Conservation (phyloP, 2,329 filamentous ascomycete genomes). For the Pseudogymnoascus destructans region DNA sequence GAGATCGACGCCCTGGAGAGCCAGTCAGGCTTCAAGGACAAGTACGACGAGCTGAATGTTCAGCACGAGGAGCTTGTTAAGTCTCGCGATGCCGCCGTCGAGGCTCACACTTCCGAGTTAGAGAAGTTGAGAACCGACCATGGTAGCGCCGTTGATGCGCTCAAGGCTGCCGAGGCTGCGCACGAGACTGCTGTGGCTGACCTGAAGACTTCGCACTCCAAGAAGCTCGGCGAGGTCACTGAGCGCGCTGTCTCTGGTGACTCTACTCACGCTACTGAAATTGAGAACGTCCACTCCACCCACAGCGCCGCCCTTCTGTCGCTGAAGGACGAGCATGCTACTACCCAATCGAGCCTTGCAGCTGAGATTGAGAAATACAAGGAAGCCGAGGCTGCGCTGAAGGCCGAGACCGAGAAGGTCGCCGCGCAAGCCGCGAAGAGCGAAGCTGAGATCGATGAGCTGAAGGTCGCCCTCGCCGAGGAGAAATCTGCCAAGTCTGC, state of each 20-base stretch:
- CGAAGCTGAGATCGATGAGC: conserved; percentile 20
- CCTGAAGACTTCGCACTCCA: conserved; percentile 42
- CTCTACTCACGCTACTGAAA: conserved; percentile 33
- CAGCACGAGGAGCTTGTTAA: conserved; percentile 38
- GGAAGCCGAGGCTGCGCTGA: conserved; percentile 28
- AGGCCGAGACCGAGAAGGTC: conserved; percentile 34
- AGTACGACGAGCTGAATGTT: conserved; percentile 46
- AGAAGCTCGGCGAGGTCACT: conserved; percentile 45
- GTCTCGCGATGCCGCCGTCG: conserved; percentile 21
- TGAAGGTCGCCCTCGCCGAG: conserved; percentile 25
- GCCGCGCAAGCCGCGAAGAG: conserved; percentile 26
- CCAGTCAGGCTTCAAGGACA: conserved; percentile 50
- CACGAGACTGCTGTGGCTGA: conserved; percentile 42
- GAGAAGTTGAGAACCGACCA: conserved; percentile 18
- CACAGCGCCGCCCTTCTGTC: conserved; percentile 32
- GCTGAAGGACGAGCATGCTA: conserved; percentile 33
- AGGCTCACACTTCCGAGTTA: conserved; percentile 18
- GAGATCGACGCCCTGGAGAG: conserved; percentile 51
- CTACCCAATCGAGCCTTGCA: conserved; percentile 26
- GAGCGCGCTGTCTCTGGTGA: conserved; percentile 35
- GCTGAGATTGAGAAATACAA: conserved; percentile 19
- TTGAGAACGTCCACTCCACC: conserved; percentile 39
- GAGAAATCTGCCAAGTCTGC: conserved; percentile 34
- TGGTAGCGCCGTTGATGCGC: conserved; percentile 24
- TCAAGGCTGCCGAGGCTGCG: conserved; percentile 39